A percentile compares a stretch with the other conserved stretches of the same genome.
phyloP scores from a whole-genome alignment of 768 basidiomycete genomes.

The Lactarius akahatsu region DNA sequence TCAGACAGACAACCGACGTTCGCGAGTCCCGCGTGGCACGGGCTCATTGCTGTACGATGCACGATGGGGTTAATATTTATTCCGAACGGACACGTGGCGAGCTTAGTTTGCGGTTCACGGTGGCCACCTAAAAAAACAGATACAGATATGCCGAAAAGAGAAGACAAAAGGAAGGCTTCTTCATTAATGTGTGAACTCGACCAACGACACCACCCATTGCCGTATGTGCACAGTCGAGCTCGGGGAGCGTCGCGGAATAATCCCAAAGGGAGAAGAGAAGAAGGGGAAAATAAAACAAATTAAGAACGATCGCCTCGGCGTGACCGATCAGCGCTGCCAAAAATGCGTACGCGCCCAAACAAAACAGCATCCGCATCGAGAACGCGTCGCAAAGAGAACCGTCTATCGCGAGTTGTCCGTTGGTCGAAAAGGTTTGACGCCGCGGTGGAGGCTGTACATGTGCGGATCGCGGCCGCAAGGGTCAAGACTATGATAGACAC shows the following conservation, averaged over 20 bases:
- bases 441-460: neutral
- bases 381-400: neutral
- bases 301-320: conserved; percentile 2
- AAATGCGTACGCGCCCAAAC: neutral
- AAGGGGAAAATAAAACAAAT: neutral
- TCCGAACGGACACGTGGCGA: neutral
- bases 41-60: neutral
- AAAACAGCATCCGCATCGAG: neutral
- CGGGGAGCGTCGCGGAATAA: neutral
- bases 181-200: neutral
- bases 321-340: neutral
- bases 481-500: neutral
- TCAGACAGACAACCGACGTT: neutral
- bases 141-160: neutral
- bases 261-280: neutral
- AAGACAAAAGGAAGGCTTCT: neutral
- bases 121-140: neutral
- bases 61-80: neutral
- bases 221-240: conserved; percentile 3
- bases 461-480: neutral
- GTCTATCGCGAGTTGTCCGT: neutral
- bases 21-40: neutral
- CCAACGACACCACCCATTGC: neutral
- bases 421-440: neutral
- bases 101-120: neutral